Conservation (phyloP, 148 eudicot genomes). For the Cornus suecica region DNA sequence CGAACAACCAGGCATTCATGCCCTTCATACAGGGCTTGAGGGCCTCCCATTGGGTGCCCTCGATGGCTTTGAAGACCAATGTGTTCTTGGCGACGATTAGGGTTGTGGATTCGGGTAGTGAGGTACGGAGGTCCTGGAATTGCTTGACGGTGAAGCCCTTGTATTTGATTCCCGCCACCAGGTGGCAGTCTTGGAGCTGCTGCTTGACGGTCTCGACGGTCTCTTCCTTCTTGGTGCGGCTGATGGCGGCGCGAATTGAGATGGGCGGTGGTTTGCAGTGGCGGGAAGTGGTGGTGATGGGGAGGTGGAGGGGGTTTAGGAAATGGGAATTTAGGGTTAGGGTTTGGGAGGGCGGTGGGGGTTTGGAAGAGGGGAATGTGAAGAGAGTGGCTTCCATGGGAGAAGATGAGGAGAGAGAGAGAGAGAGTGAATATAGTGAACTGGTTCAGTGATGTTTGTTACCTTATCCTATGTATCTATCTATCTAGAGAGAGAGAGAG, state of each 20-base stretch:
- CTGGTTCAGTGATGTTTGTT: not conserved
- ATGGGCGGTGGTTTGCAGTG: not conserved
- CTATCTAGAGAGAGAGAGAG: too few relatives aligned
- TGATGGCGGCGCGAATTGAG: conserved; percentile 53
- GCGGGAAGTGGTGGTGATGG: not conserved
- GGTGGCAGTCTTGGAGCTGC: not conserved
- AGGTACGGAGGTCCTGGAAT: not conserved
- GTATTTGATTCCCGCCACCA: not conserved
- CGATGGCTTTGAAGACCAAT: not conserved
- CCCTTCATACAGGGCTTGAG: conserved; percentile 56
- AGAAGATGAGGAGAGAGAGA: conserved; percentile 1
- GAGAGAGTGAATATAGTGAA: not conserved
- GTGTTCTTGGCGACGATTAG: not conserved
- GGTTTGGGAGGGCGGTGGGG: conserved; percentile 6
- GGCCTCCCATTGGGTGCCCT: not conserved
- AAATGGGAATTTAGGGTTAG: conserved; percentile 29
- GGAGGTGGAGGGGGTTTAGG: conserved; percentile 23
- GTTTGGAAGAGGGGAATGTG: conserved; percentile 21
- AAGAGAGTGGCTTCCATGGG: conserved; percentile 32
- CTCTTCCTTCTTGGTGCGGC: conserved; percentile 71
- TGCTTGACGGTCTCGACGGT: conserved; percentile 61
- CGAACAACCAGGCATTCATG: not conserved
- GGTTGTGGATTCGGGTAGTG: not conserved
- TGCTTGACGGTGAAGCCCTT: not conserved
- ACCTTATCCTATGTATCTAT: not conserved